Conservation (phyloP, 202 grass and related monocot genomes). For the Panicum hallii region DNA sequence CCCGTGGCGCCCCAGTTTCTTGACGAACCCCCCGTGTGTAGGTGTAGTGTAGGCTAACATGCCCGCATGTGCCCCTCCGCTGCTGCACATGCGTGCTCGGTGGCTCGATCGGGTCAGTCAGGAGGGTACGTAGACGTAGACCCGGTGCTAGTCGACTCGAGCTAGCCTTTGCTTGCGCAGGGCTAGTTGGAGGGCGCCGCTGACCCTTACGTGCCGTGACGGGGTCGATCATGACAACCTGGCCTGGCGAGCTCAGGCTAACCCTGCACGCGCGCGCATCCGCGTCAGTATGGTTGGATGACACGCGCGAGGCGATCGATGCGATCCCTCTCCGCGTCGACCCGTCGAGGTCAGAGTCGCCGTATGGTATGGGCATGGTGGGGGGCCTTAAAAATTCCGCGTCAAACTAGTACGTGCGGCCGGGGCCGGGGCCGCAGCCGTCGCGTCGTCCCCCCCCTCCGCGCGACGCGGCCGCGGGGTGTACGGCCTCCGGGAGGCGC, state of each 20-base stretch:
- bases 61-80: conserved; percentile 31
- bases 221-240: conserved; percentile 20
- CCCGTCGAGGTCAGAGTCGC: conserved; percentile 18
- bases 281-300: not conserved
- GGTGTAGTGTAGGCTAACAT: conserved; percentile 21
- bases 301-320: not conserved
- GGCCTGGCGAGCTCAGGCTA: not conserved
- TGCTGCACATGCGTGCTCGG: not conserved
- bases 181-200: not conserved
- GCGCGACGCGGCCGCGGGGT: not conserved
- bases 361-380: not conserved
- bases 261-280: not conserved
- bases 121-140: not conserved
- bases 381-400: not conserved
- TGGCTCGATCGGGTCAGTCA: not conserved
- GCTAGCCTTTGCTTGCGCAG: conserved; percentile 3
- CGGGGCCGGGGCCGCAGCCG: not conserved
- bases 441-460: not conserved
- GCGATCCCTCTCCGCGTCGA: not conserved
- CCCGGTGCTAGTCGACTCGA: not conserved
- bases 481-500: conserved; percentile 32
- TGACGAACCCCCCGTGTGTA: not conserved
- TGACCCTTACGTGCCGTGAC: not conserved
- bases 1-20: conserved; percentile 34
- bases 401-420: not conserved